A percentile compares a stretch with the other conserved stretches of the same genome.
These are phyloP conservation scores for Penicillium decumbens DNA, from an alignment of 2,329 filamentous ascomycete genomes.

Conservation along the genomic window DNA sequence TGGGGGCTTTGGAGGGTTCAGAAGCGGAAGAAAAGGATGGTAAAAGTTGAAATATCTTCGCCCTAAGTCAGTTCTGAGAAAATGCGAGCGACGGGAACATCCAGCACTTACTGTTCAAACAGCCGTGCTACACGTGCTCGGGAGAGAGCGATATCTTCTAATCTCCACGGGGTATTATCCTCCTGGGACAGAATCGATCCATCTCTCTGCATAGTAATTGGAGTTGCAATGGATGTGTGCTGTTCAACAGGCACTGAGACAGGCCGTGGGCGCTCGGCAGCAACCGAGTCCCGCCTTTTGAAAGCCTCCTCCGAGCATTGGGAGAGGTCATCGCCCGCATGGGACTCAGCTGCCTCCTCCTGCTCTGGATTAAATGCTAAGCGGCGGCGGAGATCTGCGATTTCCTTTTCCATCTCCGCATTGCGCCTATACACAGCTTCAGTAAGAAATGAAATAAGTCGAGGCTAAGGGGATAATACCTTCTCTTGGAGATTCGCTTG, in stretches of 20 bases:
- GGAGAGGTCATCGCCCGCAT: conserved; percentile 30
- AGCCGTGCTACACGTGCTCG: conserved; percentile 38
- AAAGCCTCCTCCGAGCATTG: conserved; percentile 36
- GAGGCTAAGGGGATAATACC: conserved; percentile 19
- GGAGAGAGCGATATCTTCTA: conserved; percentile 46
- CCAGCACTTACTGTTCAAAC: conserved; percentile 39
- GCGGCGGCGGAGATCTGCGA: conserved; percentile 46
- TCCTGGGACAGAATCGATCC: conserved; percentile 37
- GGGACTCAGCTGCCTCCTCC: conserved; percentile 22
- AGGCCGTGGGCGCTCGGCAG: conserved; percentile 26
- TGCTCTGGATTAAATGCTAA: conserved; percentile 35
- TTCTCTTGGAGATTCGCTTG: conserved; percentile 61
- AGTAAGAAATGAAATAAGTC: neutral
- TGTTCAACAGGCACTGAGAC: conserved; percentile 34
- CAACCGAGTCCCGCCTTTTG: conserved; percentile 29
- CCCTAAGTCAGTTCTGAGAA: conserved; percentile 23
- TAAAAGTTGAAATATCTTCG: conserved; percentile 58
- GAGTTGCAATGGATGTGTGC: conserved; percentile 31
- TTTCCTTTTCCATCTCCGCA: conserved; percentile 59
- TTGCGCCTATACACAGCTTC: conserved; percentile 46
- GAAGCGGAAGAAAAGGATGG: conserved; percentile 59
- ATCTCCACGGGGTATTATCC: conserved; percentile 42
- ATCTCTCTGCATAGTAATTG: conserved; percentile 31
- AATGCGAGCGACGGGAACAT: conserved; percentile 2
- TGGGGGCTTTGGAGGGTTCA: conserved; percentile 52